Base-by-base conservation (phyloP, 2,329 filamentous ascomycete genomes). In the Xylaria arbuscula region DNA sequence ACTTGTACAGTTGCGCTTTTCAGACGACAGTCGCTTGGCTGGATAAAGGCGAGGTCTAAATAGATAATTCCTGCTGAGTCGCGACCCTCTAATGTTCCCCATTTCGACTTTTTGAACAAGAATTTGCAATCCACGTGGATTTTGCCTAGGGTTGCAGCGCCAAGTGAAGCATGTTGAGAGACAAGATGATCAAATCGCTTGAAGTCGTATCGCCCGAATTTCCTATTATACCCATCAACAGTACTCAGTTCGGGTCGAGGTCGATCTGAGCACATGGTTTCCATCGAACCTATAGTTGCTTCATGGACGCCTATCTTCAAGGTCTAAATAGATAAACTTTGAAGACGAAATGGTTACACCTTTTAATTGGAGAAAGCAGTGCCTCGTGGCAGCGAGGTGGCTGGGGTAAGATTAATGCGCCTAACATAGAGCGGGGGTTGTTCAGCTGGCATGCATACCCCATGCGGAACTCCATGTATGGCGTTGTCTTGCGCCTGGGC, bases 21-120 rank as follows among this genome's bases (percentile, higher is more conserved):
- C 10, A 77, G 70, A 15, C 71, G 73, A 53, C 73, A 75, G 15
- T 72, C 72, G 2, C 51, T 62, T 13, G 75, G 74, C 22, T 76
- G 71, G 2, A 64, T 71, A 51, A 78, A 77, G 10, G 64, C 64
- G 5, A 78, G 54, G 28, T 77, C 74, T 10, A 78, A 36, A 50
- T 78, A 78, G n/a, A 78, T 66, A 28, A 77, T 72, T 11, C 76
- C 76, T 2, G 72, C 76, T 9, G 74, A 72, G 19, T 74, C 56
- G 9, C 62, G 67, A 0, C 57, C 58, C 15, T 65, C 66, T 7
- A 77, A 58, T 9, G 75, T 70, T 3, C 76, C 76, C 76, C 76
- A 78, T 65, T 71, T 71, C 1, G 76, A 77, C 47, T 75, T 75
- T 42, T 70, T 69, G 58, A 77, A 77, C 17, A 74, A 65, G 53